A percentile compares a stretch with the other conserved stretches of the same genome.
Conservation (phyloP, 306 rosid species). For the Dalbergia cultrata region DNA sequence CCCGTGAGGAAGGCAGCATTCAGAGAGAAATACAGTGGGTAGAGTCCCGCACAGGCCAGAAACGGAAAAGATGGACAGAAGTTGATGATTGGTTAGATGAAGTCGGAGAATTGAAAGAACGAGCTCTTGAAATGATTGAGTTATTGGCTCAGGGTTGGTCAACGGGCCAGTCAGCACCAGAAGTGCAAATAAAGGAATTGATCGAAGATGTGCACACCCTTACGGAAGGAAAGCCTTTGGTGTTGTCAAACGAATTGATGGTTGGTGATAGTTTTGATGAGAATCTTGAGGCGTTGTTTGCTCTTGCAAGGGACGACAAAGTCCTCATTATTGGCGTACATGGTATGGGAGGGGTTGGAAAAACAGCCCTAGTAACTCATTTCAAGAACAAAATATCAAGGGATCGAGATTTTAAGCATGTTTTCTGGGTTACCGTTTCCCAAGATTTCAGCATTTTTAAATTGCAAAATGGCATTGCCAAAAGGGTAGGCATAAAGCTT, state of each 20-base stretch:
- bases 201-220: not conserved
- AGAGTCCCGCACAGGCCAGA: not conserved
- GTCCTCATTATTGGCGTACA: conserved; percentile 33
- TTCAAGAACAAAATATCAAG: conserved; percentile 29
- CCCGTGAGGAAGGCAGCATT: not conserved
- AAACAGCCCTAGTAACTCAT: conserved; percentile 45
- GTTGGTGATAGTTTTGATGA: not conserved
- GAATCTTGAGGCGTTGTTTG: conserved; percentile 1
- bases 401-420: not conserved
- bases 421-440: conserved; percentile 39
- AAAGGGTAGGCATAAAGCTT: conserved; percentile 22
- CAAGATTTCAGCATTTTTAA: conserved; percentile 31
- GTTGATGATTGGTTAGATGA: not conserved
- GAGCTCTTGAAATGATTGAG: not conserved
- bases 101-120: not conserved
- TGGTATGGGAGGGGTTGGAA: conserved; percentile 59
- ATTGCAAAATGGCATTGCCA: conserved; percentile 35
- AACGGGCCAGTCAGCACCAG: not conserved
- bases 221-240: not conserved
- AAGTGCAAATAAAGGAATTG: not conserved
- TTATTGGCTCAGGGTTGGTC: not conserved
- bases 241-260: not conserved
- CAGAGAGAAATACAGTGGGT: not conserved
- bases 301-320: not conserved
- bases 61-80: not conserved